A percentile compares a stretch with the other conserved stretches of the same genome.
Evolutionary conservation across 1,139 yeast genomes (phyloP).

Genomic region (Taphrina pruni): DNA sequence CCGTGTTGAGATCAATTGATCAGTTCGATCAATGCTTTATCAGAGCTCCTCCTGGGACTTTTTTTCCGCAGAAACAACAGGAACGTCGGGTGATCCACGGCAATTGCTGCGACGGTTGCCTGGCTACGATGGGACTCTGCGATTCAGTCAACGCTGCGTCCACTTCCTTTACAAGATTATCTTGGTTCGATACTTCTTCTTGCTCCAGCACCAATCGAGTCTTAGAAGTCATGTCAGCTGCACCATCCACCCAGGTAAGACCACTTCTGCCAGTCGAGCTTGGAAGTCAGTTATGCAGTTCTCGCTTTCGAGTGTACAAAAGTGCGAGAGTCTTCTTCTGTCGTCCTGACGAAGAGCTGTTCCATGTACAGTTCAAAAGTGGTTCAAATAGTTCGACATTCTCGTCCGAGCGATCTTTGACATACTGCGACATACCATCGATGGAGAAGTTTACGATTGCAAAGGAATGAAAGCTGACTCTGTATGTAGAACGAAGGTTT

Average conservation of each 20-base stretch:
- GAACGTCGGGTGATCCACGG: conserved; percentile 8
- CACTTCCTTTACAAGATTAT: no score
- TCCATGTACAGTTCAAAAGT: conserved; percentile 10
- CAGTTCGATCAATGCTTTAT: no score
- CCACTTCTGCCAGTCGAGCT: conserved; percentile 27
- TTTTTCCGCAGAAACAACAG: conserved; percentile 12
- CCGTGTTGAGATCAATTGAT: not conserved
- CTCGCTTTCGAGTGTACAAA: conserved; percentile 4
- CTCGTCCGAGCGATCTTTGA: conserved; percentile 3
- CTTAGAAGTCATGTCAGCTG: conserved; percentile 1
- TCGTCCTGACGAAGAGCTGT: not conserved
- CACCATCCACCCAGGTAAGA: conserved; percentile 24
- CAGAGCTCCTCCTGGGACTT: conserved; percentile 17
- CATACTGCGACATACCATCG: conserved; percentile 24
- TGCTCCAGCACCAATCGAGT: conserved; percentile 11
- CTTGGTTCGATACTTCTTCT: no score
- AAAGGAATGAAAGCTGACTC: not conserved
- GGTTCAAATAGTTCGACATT: conserved; percentile 6
- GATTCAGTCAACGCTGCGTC: no score
- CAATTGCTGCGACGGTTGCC: not conserved
- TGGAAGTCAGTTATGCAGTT: conserved; percentile 16
- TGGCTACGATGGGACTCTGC: no score
- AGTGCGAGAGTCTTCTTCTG: not conserved
- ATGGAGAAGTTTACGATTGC: conserved; percentile 31
- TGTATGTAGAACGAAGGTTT: conserved; percentile 32